Percentiles rank a stretch among this genome's conserved stretches.
Evolutionary conservation across 2,329 filamentous ascomycete genomes (phyloP).

Genomic region (Exophiala spinifera): DNA sequence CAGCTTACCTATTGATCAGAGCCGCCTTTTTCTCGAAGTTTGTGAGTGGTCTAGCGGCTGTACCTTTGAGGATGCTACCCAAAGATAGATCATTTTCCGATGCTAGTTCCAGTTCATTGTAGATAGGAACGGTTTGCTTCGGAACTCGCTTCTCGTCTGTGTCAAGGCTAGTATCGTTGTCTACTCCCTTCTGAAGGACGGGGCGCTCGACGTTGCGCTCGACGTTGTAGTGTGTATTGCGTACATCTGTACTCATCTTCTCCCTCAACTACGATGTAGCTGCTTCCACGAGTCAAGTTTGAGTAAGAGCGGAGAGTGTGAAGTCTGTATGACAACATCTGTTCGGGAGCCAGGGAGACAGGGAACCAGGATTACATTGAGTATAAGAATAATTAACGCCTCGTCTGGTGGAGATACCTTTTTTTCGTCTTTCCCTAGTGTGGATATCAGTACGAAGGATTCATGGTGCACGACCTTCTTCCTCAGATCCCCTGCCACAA

Average conservation of each 20-base stretch:
- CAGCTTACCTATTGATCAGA: conserved; percentile 14
- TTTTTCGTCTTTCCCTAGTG: neutral
- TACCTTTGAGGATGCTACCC: conserved; percentile 14
- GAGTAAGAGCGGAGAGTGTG: no score
- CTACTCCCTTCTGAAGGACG: neutral
- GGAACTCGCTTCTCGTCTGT: conserved; percentile 2
- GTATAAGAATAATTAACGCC: no score
- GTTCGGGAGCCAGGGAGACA: no score
- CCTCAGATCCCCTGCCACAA: no score
- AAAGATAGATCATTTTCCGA: conserved; percentile 11
- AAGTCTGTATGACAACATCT: no score
- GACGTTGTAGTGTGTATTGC: neutral
- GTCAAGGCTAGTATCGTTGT: neutral
- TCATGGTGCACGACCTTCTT: neutral
- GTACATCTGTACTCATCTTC: neutral
- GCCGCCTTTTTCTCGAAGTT: conserved; percentile 17
- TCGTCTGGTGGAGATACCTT: neutral
- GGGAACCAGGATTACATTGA: no score
- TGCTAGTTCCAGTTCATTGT: conserved; percentile 8
- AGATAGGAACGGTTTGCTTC: conserved; percentile 1
- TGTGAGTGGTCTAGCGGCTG: conserved; percentile 5
- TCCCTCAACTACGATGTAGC: no score
- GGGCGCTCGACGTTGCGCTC: neutral
- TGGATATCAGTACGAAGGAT: neutral
- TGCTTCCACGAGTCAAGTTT: no score